Conservation (phyloP, 2,329 filamentous ascomycete genomes). For the Aspergillus pseudoterreus region DNA sequence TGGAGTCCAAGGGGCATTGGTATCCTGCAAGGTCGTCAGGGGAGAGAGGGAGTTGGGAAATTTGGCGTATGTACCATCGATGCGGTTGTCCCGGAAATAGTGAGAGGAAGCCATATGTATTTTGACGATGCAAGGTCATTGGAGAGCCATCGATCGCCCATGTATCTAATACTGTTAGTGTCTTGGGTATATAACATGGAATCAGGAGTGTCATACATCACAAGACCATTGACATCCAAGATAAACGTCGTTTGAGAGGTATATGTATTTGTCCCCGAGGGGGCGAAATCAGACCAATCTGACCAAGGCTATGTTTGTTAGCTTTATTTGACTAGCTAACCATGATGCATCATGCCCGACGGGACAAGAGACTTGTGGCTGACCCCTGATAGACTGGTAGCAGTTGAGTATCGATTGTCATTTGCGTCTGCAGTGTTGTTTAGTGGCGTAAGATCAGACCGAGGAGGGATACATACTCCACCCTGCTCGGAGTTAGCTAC, state of each 20-base stretch:
- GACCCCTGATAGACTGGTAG: constrained; percentile 52
- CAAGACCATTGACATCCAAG: constrained; percentile 37
- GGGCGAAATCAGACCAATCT: constrained; percentile 53
- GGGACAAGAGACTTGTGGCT: background rate
- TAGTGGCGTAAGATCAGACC: background rate
- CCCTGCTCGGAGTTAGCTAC: background rate
- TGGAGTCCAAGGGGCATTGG: constrained; percentile 6
- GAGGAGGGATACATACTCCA: background rate
- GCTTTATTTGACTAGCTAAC: background rate
- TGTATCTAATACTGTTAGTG: constrained; percentile 41
- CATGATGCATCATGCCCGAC: too few relatives aligned
- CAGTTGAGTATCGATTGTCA: constrained; percentile 62
- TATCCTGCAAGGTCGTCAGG: background rate
- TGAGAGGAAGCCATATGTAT: constrained; percentile 63
- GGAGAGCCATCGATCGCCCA: constrained; percentile 64
- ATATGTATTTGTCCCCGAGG: constrained; percentile 58
- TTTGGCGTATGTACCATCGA: background rate
- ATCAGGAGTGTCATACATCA: constrained; percentile 7
- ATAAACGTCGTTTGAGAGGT: constrained; percentile 60
- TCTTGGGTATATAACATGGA: too few relatives aligned
- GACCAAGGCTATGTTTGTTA: constrained; percentile 48
- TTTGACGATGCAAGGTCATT: constrained; percentile 58
- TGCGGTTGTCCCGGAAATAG: constrained; percentile 6
- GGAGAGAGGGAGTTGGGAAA: background rate
- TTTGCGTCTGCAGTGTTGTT: constrained; percentile 3